These are phyloP conservation scores for Chionographis japonica DNA, from an alignment of 106 monocot genomes.

Conservation along the genomic window DNA sequence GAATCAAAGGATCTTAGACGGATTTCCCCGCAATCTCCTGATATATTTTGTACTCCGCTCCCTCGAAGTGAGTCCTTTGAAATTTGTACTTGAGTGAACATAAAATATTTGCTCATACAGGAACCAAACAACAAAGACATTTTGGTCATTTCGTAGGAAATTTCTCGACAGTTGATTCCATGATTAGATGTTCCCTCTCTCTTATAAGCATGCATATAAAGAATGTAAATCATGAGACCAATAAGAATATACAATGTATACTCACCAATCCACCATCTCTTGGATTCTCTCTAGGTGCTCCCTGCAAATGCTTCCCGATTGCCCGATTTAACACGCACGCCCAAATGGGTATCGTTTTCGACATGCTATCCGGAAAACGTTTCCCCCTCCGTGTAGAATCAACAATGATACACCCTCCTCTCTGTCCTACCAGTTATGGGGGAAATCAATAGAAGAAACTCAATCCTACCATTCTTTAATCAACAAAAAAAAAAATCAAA, in stretches of 20 bases:
- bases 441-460: neutral
- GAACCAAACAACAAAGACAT: too few species aligned
- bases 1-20: too few species aligned
- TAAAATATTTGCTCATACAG: too few species aligned
- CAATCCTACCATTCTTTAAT: neutral
- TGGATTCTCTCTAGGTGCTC: neutral
- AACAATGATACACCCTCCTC: slow-evolving; percentile 81
- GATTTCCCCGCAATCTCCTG: too few species aligned
- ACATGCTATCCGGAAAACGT: slow-evolving; percentile 95
- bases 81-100: too few species aligned
- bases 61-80: too few species aligned
- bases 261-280: slow-evolving; percentile 28
- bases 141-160: too few species aligned
- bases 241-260: neutral
- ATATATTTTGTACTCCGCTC: too few species aligned
- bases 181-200: too few species aligned
- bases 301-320: slow-evolving; percentile 38
- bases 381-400: slow-evolving; percentile 96
- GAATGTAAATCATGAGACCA: neutral
- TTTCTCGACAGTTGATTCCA: too few species aligned
- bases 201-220: neutral
- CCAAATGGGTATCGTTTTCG: slow-evolving; percentile 98
- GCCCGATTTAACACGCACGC: slow-evolving; percentile 80
- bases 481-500: neutral
- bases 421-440: slow-evolving; percentile 63